Evolutionary conservation across 176 grass and related monocot species (phyloP).

Genomic region (Guadua angustifolia): DNA sequence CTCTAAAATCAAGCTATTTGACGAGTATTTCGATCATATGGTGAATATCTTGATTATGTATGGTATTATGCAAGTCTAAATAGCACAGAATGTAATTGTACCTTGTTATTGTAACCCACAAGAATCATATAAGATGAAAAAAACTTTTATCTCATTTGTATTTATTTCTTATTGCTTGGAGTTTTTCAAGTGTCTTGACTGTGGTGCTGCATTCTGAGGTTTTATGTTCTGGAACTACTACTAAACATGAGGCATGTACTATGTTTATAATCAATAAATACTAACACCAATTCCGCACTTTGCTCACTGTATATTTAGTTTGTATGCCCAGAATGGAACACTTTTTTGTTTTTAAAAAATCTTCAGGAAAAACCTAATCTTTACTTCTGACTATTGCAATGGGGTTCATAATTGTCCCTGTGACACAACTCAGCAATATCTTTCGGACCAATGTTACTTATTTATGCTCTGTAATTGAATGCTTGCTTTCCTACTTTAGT

Average conservation of each 20-base stretch:
- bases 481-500: not conserved
- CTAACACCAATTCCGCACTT: not conserved
- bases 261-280: not conserved
- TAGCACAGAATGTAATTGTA: not conserved
- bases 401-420: not conserved
- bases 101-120: not conserved
- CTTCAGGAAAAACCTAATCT: not conserved
- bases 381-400: not conserved
- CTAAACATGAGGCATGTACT: not conserved
- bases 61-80: not conserved
- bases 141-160: not conserved
- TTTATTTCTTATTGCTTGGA: not conserved
- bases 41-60: not conserved
- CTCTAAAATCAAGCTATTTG: slow-evolving; percentile 12
- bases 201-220: not conserved
- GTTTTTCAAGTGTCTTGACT: not conserved
- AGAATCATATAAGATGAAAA: not conserved
- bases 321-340: not conserved
- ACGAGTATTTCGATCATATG: not conserved
- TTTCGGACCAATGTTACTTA: not conserved
- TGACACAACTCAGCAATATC: not conserved
- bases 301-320: not conserved
- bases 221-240: not conserved
- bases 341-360: not conserved
- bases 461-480: not conserved